phyloP scores from a whole-genome alignment of 2,329 filamentous ascomycete genomes.

The Phialophora macrospora region DNA sequence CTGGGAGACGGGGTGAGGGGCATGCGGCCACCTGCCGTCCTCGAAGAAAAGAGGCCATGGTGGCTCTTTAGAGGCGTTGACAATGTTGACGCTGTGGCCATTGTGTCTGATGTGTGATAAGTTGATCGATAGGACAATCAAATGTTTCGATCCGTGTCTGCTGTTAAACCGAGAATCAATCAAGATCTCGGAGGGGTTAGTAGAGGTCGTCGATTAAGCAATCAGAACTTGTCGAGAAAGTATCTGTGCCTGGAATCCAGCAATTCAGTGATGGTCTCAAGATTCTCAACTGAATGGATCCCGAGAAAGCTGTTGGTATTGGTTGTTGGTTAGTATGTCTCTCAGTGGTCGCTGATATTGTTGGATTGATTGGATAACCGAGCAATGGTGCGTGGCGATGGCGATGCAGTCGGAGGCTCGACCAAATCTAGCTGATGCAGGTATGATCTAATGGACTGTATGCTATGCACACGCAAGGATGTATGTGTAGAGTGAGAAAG shows the following conservation, averaged over 20 bases:
- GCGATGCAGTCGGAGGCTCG: conserved; percentile 45
- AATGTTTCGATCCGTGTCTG: conserved; percentile 54
- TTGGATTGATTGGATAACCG: conserved; percentile 45
- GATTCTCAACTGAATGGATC: conserved; percentile 48
- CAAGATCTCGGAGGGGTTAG: conserved; percentile 43
- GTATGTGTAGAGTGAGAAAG: conserved; percentile 44
- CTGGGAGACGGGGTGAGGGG: conserved; percentile 91
- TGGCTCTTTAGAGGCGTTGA: conserved; percentile 95
- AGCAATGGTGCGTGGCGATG: conserved; percentile 39
- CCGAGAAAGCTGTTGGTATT: conserved; percentile 40
- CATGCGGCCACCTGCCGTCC: conserved; percentile 92
- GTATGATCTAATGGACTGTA: conserved; percentile 48
- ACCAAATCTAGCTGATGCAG: conserved; percentile 41
- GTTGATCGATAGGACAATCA: conserved; percentile 54
- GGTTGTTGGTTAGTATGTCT: conserved; percentile 43
- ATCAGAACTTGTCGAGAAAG: conserved; percentile 42
- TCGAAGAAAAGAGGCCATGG: conserved; percentile 86
- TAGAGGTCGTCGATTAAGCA: conserved; percentile 44
- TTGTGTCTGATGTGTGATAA: conserved; percentile 54
- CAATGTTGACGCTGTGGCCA: conserved; percentile 77
- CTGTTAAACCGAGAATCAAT: conserved; percentile 38
- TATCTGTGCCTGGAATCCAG: conserved; percentile 41
- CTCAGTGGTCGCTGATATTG: conserved; percentile 40
- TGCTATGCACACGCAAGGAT: conserved; percentile 43
- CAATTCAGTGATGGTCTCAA: conserved; percentile 44